phyloP scores from a whole-genome alignment of 2,329 filamentous ascomycete genomes.

The Helminthosporium solani region DNA sequence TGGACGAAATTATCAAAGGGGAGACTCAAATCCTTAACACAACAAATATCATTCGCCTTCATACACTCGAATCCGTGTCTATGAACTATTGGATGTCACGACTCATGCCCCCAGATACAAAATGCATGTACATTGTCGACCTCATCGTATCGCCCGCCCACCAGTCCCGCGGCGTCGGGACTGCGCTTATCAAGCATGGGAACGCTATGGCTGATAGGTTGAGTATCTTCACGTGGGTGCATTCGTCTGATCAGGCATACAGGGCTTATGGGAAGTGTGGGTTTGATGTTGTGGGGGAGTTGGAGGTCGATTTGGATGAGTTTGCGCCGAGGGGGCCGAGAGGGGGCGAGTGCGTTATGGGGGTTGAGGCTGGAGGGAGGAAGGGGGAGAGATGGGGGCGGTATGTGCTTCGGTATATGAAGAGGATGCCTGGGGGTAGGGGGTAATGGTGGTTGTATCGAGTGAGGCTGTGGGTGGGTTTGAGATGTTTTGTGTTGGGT shows the following conservation, averaged over 20 bases:
- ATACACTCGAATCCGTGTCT: conserved; percentile 2
- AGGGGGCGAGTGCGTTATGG: background rate
- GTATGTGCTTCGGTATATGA: conserved; percentile 7
- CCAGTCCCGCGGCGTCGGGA: conserved; percentile 3
- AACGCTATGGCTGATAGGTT: conserved; percentile 2
- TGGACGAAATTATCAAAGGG: too few species aligned
- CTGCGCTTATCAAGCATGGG: conserved; percentile 3
- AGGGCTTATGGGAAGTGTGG: conserved; percentile 3
- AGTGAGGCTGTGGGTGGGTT: too few species aligned
- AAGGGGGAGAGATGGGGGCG: conserved; percentile 4
- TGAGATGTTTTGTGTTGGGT: too few species aligned
- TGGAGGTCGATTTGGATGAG: conserved; percentile 5
- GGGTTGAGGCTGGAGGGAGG: background rate
- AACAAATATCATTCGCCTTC: conserved; percentile 1
- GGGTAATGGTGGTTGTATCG: too few species aligned
- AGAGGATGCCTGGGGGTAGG: too few species aligned
- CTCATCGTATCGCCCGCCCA: conserved; percentile 1
- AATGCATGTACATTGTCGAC: conserved; percentile 3
- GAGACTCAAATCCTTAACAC: too few species aligned
- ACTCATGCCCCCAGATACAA: conserved; percentile 1
- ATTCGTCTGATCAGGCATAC: conserved; percentile 7
- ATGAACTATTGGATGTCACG: conserved; percentile 2
- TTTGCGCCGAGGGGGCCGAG: background rate
- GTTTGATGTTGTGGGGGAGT: conserved; percentile 3
- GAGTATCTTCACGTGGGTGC: conserved; percentile 8